Percentiles rank a stretch among this genome's conserved stretches.
These are phyloP conservation scores for Brachypodium distachyon DNA, from an alignment of 202 grass and related monocot genomes.

Conservation along the genomic window DNA sequence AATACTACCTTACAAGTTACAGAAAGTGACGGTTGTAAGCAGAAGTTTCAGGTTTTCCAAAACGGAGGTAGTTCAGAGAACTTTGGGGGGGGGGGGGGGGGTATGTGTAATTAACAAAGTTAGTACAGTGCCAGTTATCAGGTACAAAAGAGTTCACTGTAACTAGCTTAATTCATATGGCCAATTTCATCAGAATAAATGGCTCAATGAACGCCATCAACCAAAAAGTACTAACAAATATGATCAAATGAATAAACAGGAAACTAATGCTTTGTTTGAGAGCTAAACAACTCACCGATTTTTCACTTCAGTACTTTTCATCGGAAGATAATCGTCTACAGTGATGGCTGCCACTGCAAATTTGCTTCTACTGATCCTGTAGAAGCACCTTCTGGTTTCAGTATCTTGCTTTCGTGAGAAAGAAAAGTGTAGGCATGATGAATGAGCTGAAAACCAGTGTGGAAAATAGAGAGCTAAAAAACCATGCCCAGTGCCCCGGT, in stretches of 20 bases:
- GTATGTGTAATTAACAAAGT: neutral
- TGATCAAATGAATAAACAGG: neutral
- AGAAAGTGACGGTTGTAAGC: neutral
- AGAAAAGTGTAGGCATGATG: neutral
- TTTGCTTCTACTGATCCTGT: conserved; percentile 38
- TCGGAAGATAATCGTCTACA: conserved; percentile 48
- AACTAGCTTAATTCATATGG: neutral
- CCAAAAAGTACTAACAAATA: neutral
- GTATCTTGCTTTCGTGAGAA: neutral
- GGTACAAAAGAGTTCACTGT: neutral
- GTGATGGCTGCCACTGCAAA: conserved; percentile 25
- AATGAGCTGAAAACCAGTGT: neutral
- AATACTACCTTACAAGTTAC: neutral
- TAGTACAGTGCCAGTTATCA: neutral
- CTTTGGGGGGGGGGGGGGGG: neutral
- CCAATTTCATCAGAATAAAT: neutral
- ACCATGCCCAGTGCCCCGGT: neutral
- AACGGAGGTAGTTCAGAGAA: neutral
- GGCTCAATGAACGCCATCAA: neutral
- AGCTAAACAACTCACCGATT: conserved; percentile 28
- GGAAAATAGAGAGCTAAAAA: neutral
- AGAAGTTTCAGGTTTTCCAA: neutral
- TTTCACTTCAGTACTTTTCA: conserved; percentile 49
- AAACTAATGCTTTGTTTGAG: neutral
- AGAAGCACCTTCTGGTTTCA: conserved; percentile 5